A percentile compares a stretch with the other conserved stretches of the same genome.
Evolutionary conservation across 2,329 filamentous ascomycete genomes (phyloP).

Genomic region (Cylindrodendrum hubeiense): DNA sequence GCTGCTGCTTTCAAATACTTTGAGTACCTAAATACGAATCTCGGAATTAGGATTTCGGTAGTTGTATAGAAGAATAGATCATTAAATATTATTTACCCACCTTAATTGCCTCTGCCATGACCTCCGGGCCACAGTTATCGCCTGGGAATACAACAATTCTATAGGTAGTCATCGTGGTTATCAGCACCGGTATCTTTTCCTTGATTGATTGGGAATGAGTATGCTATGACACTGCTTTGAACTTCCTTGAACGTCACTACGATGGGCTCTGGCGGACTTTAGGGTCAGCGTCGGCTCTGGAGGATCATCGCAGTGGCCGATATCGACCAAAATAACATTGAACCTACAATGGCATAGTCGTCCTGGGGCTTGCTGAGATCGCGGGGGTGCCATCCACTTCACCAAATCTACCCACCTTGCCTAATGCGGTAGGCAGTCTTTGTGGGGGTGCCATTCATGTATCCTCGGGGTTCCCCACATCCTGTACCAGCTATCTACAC

Average conservation of each 20-base stretch:
- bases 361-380: not conserved
- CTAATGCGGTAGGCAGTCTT: too few species aligned
- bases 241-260: not conserved
- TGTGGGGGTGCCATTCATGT: too few species aligned
- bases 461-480: too few species aligned
- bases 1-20: not conserved
- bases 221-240: not conserved
- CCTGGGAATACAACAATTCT: slow-evolving; percentile 2
- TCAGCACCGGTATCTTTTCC: not conserved
- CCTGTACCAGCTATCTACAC: too few species aligned
- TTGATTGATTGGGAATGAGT: not conserved
- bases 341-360: not conserved
- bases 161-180: not conserved
- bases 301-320: not conserved
- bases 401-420: too few species aligned
- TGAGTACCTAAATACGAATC: not conserved
- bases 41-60: not conserved
- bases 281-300: not conserved
- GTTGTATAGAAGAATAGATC: not conserved
- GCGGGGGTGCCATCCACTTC: not conserved
- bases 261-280: not conserved
- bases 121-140: slow-evolving; percentile 5
- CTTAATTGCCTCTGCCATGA: slow-evolving; percentile 3
- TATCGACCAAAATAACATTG: not conserved
- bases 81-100: not conserved